These are phyloP conservation scores for Tympanopsis confertula DNA, from an alignment of 2,329 filamentous ascomycete genomes.

Conservation along the genomic window DNA sequence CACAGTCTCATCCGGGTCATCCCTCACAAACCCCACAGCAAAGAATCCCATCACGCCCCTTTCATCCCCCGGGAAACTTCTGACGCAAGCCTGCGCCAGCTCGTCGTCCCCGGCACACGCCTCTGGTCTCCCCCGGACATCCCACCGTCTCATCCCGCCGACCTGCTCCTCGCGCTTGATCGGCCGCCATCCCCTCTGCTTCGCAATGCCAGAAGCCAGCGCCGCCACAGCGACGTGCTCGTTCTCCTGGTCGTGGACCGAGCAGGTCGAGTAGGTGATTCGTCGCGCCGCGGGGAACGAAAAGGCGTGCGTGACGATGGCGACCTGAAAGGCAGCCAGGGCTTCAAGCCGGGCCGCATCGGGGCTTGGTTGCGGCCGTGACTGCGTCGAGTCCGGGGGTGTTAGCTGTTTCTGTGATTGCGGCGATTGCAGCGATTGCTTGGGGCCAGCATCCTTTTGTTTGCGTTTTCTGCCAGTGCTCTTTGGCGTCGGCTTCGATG, in stretches of 20 bases:
- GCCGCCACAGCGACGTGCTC: conserved; percentile 70
- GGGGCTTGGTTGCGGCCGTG: conserved; percentile 35
- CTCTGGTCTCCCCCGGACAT: conserved; percentile 45
- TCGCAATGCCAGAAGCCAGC: conserved; percentile 55
- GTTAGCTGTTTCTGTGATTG: conserved; percentile 18
- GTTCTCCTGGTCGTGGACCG: conserved; percentile 76
- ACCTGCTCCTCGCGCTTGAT: conserved; percentile 63
- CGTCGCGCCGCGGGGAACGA: conserved; percentile 62
- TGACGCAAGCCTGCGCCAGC: conserved; percentile 64
- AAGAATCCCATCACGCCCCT: conserved; percentile 93
- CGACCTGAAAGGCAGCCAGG: conserved; percentile 71
- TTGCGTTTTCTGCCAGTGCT: conserved; percentile 19
- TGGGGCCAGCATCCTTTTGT: conserved; percentile 11
- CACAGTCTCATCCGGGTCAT: too few species aligned
- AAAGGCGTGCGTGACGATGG: conserved; percentile 74
- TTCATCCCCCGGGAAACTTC: conserved; percentile 70
- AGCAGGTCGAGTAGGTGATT: conserved; percentile 91
- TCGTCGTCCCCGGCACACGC: conserved; percentile 34
- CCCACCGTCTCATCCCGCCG: conserved; percentile 65
- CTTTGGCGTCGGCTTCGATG: conserved; percentile 19
- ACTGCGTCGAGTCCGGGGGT: conserved; percentile 46
- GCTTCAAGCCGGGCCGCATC: conserved; percentile 53
- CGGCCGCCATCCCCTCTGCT: conserved; percentile 64
- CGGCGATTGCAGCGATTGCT: conserved; percentile 17
- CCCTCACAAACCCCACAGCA: conserved; percentile 71